These are phyloP conservation scores for Reutealis trisperma DNA, from an alignment of 345 rosid genomes.

Conservation along the genomic window DNA sequence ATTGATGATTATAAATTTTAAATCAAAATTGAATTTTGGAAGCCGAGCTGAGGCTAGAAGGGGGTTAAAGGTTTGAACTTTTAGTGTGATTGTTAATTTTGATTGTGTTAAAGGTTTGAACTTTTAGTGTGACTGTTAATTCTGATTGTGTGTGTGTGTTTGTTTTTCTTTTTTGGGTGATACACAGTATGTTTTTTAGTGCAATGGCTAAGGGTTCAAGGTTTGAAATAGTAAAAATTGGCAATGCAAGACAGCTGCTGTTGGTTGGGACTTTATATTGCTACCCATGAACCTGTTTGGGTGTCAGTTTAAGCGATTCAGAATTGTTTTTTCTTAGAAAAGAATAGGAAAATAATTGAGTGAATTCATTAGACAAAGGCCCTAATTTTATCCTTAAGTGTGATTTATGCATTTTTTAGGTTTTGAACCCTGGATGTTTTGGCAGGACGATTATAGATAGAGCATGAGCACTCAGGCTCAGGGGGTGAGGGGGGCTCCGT, in stretches of 20 bases:
- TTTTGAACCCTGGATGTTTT: conserved; percentile 5
- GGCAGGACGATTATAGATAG: not conserved
- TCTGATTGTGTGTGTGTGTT: too few species aligned
- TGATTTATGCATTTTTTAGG: not conserved
- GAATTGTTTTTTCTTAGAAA: not conserved
- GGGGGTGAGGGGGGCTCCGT: conserved; percentile 35
- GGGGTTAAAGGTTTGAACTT: not conserved
- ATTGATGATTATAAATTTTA: too few species aligned
- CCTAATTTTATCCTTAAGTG: not conserved
- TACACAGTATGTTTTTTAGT: not conserved
- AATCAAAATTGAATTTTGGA: not conserved
- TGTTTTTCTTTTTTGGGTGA: not conserved
- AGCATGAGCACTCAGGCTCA: conserved; percentile 48
- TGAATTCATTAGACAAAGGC: not conserved
- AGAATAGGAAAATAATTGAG: not conserved
- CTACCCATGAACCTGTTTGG: not conserved
- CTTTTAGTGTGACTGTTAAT: not conserved
- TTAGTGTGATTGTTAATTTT: not conserved
- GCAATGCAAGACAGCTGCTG: not conserved
- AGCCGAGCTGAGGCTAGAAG: too few species aligned
- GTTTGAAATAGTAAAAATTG: not conserved
- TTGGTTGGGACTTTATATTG: not conserved
- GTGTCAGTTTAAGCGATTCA: not conserved
- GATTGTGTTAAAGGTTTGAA: not conserved
- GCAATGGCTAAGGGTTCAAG: not conserved